phyloP scores from a whole-genome alignment of 73 alveolate species.

The Tetrahymena malaccensis region DNA sequence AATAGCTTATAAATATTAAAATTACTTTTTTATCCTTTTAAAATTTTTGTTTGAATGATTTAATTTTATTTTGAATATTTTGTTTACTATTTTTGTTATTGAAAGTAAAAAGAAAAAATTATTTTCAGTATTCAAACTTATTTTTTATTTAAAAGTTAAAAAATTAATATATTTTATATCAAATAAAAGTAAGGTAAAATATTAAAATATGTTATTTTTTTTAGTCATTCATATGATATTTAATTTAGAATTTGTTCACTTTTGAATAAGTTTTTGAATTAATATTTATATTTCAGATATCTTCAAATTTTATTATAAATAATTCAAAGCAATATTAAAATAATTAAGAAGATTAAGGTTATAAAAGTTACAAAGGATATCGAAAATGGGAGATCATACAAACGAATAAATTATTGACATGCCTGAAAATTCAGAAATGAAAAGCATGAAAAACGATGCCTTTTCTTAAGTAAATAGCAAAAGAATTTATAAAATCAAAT shows the following conservation, averaged over 20 bases:
- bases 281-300: not conserved
- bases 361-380: not conserved
- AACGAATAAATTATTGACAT: conserved; percentile 19
- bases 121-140: too few relatives aligned
- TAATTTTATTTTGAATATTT: too few relatives aligned
- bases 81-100: too few relatives aligned
- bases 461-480: not conserved
- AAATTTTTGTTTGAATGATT: too few relatives aligned
- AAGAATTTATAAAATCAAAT: not conserved
- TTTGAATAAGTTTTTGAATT: not conserved
- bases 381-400: conserved; percentile 16
- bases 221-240: not conserved
- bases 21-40: too few relatives aligned
- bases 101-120: too few relatives aligned
- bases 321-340: not conserved
- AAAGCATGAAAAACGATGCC: conserved; percentile 34
- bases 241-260: not conserved
- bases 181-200: too few relatives aligned
- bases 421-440: conserved; percentile 46
- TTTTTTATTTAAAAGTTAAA: too few relatives aligned
- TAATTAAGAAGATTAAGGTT: not conserved
- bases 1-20: too few relatives aligned
- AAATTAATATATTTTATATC: too few relatives aligned
- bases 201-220: too few relatives aligned
- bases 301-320: not conserved